Base-by-base conservation (phyloP, 1,139 yeast genomes). In the Debaryomyces udenii region DNA sequence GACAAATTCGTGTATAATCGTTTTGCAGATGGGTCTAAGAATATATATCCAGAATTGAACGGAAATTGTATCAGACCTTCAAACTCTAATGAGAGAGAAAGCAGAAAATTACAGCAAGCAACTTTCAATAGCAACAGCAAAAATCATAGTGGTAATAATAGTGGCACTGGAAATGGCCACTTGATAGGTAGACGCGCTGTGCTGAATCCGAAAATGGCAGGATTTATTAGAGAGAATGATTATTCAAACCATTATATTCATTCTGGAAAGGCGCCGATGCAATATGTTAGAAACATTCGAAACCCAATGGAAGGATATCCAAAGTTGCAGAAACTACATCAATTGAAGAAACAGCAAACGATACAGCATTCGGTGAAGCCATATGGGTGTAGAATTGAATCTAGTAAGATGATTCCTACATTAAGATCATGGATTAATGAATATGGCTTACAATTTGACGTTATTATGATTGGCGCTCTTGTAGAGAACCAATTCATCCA, bases 391-490 rank as follows among this genome's bases (percentile, higher is more conserved):
- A 66, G 84, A 35, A 74, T 80, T 3, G 60, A 68, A 10, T 69
- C 80, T 2, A 70, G 73, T 27, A 64, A 76, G 40, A 81, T 89
- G 60, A 69, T 80, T 2, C 72, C 78, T 0, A 74, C 78, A 0
- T 65, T 90, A 41, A 72, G 75, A 45, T 56, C 61, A 6, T 86
- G 96, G 95, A 78, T 80, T 28, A 65, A 65, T 15, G 64, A 66
- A 22, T 73, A 78, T 38, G 76, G 75, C 3, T 55, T 86, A 31
- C 79, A 78, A 44, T 91, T 91, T 62, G 97, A 91, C 58, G 96
- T 90, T 9, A 85, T 91, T 9, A 86, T 91, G 95, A 80, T 91
- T 38, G 96, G 96, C 0, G 94, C 95, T 1, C 68, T 93, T 44
- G 76, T 84, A 2, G 90, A 85, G 46, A 82, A 82, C 51, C 90